These are phyloP conservation scores for Anthostomella pinea DNA, from an alignment of 2,329 filamentous ascomycete species.

Conservation along the genomic window DNA sequence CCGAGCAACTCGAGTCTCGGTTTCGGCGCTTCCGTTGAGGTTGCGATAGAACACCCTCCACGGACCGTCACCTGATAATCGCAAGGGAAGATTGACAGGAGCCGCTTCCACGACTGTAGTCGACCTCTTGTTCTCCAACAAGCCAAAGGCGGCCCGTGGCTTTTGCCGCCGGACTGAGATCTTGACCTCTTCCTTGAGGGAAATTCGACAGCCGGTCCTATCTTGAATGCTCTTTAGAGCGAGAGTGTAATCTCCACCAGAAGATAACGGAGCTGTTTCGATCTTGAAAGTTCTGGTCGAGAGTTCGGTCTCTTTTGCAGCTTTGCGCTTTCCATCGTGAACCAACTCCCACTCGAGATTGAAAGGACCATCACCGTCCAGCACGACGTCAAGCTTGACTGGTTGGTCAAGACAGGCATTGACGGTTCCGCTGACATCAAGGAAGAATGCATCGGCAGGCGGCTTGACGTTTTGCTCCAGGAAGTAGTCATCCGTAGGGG, in stretches of 20 bases:
- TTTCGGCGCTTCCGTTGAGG: conserved; percentile 48
- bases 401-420: conserved; percentile 81
- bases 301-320: conserved; percentile 63
- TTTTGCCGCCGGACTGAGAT: conserved; percentile 85
- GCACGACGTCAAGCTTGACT: conserved; percentile 68
- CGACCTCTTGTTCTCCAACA: conserved; percentile 74
- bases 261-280: conserved; percentile 67
- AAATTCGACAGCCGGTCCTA: conserved; percentile 79
- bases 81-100: conserved; percentile 71
- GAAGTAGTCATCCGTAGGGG: conserved; percentile 26
- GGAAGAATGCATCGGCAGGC: conserved; percentile 75
- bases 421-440: conserved; percentile 50
- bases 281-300: conserved; percentile 64
- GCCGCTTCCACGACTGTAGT: conserved; percentile 76
- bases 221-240: conserved; percentile 85
- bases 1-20: conserved; percentile 25
- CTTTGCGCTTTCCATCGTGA: conserved; percentile 80
- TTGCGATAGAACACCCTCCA: conserved; percentile 81
- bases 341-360: conserved; percentile 89
- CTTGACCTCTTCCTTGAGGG: conserved; percentile 79
- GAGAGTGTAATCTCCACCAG: conserved; percentile 87
- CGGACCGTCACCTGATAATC: conserved; percentile 79
- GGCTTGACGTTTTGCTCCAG: conserved; percentile 92
- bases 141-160: conserved; percentile 81
- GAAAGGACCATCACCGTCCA: conserved; percentile 84